Base-by-base conservation (phyloP, 345 rosid genomes). In the Gossypium turneri region DNA sequence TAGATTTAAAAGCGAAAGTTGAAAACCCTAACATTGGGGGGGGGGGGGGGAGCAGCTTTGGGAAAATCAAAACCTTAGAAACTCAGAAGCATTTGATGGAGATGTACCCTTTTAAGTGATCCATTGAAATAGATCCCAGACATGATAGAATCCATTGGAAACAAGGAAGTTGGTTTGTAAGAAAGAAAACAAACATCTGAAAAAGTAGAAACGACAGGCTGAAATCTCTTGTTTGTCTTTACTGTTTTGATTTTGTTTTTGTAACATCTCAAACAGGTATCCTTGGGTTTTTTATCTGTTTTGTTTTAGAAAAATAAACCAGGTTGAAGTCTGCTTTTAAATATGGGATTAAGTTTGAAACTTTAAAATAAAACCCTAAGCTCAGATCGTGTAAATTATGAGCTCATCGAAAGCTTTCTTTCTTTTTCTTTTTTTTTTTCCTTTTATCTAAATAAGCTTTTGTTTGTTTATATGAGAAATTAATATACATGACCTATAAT, bases 21-120 rank as follows among this genome's bases (percentile, higher is more conserved):
- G 16, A 76, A 84, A 86, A 78, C 85, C 83, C 87, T 82, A 84
- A 76, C 27, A 63, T 58, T n/a, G 60, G 71, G 57, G 20, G 22
- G 1, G 24, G 24, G 24, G 22, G 22, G 22, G 22, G 53, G 62
- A 67, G 73, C 75, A 60, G 83, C 85, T 77, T 81, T 73, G 74
- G 82, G 75, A 75, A 73, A 76, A 77, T 53, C 72, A 77, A 69
- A 82, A 84, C 85, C 76, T 82, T 78, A 84, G 53, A 58, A 73
- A 67, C 71, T 45, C 38, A 24, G 57, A 47, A 22, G 43, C 70
- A 58, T 67, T 67, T 61, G 66, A 50, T 58, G 73, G 56, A 71
- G 71, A 67, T 45, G 73, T 70, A 74, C 75, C 76, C 53, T 61
- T 72, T 71, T 11, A 68, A 51, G 20, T 83, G 77, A 62, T 22